Conservation (phyloP, 306 rosid species). For the Cucurbita pepo region DNA sequence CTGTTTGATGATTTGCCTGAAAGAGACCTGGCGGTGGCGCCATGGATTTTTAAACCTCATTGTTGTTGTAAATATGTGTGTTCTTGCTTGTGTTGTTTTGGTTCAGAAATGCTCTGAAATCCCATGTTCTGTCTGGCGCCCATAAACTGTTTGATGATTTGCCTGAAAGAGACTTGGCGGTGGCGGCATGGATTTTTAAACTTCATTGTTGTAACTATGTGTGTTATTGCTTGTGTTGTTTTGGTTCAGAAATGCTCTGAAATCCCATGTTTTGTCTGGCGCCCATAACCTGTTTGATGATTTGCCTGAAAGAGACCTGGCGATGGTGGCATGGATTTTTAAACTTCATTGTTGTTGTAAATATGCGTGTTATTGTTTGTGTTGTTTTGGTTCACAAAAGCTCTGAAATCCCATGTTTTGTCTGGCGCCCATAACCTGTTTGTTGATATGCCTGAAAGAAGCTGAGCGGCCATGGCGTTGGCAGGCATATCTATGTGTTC, state of each 20-base stretch:
- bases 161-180: not conserved
- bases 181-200: not conserved
- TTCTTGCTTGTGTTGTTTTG: not conserved
- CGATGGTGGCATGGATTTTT: too few relatives aligned
- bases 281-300: not conserved
- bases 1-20: not conserved
- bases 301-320: not conserved
- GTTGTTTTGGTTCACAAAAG: not conserved
- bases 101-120: not conserved
- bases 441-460: not conserved
- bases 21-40: not conserved
- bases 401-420: not conserved
- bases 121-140: not conserved
- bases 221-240: not conserved
- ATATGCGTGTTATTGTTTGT: not conserved
- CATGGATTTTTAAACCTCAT: not conserved
- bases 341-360: too few relatives aligned
- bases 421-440: not conserved
- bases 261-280: not conserved
- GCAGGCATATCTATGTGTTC: too few relatives aligned
- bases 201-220: not conserved
- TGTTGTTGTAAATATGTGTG: not conserved
- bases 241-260: not conserved
- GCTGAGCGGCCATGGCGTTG: not conserved
- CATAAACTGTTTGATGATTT: not conserved